Percentiles rank a stretch among this genome's conserved stretches.
Evolutionary conservation across 1,284 basidiomycete genomes (phyloP).

Genomic region (Phlebopus sp.): DNA sequence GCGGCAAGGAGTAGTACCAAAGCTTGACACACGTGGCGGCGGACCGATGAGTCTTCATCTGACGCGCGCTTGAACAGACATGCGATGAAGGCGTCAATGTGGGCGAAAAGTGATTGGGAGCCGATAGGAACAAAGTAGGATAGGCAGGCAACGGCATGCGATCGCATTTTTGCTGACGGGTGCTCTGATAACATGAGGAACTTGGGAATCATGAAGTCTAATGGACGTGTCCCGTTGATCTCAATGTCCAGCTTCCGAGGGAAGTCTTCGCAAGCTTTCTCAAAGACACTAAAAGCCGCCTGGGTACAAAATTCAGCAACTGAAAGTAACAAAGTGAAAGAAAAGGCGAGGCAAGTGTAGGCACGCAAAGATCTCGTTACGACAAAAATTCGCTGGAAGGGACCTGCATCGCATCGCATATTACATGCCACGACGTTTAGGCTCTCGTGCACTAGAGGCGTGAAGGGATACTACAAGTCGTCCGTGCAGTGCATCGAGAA

Average conservation of each 20-base stretch:
- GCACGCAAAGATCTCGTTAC: neutral
- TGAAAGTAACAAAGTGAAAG: slow-evolving; percentile 7
- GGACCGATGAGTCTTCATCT: slow-evolving; percentile 90
- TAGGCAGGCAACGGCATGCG: slow-evolving; percentile 90
- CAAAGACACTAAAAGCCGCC: slow-evolving; percentile 93
- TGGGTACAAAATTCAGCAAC: slow-evolving; percentile 36
- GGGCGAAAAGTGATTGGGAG: slow-evolving; percentile 80
- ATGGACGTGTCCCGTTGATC: slow-evolving; percentile 81
- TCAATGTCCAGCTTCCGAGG: slow-evolving; percentile 94
- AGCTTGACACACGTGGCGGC: slow-evolving; percentile 94
- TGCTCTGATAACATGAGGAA: slow-evolving; percentile 88
- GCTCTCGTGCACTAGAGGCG: too few relatives aligned
- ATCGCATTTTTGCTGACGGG: slow-evolving; percentile 83
- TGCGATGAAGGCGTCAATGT: slow-evolving; percentile 92
- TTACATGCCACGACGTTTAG: too few relatives aligned
- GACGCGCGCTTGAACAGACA: slow-evolving; percentile 93
- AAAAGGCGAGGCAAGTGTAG: slow-evolving; percentile 11
- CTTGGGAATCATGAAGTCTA: slow-evolving; percentile 95
- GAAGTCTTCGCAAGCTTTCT: slow-evolving; percentile 97
- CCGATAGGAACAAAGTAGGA: slow-evolving; percentile 90
- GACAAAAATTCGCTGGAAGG: too few relatives aligned
- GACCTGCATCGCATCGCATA: too few relatives aligned
- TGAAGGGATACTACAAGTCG: slow-evolving; percentile 7
- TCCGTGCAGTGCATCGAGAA: slow-evolving; percentile 3
- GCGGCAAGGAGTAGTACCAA: slow-evolving; percentile 91